Evolutionary conservation across 2,329 filamentous ascomycete species (phyloP).

Genomic region (Hypoxylon sp.): DNA sequence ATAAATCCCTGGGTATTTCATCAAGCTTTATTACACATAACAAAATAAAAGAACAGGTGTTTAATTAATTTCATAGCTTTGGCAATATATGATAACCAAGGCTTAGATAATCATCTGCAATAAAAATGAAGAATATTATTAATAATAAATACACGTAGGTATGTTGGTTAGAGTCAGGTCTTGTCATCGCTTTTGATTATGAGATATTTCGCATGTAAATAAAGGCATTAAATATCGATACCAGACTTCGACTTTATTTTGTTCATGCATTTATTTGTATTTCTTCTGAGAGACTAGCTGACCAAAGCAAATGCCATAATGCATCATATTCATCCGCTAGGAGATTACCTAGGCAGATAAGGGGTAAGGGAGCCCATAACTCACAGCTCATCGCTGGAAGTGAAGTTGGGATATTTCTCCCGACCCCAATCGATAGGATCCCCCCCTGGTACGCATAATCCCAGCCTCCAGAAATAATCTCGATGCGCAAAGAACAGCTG

Average conservation of each 20-base stretch:
- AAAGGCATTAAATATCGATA: slow-evolving; percentile 11
- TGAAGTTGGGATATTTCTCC: slow-evolving; percentile 58
- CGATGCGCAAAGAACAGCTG: slow-evolving; percentile 92
- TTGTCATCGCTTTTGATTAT: background rate
- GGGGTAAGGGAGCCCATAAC: slow-evolving; percentile 10
- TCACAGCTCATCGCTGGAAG: slow-evolving; percentile 56
- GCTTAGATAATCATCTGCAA: no score
- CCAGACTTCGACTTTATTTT: background rate
- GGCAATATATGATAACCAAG: no score
- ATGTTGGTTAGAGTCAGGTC: background rate
- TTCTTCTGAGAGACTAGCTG: slow-evolving; percentile 10
- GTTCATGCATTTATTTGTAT: slow-evolving; percentile 15
- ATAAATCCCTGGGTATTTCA: background rate
- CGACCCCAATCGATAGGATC: slow-evolving; percentile 76
- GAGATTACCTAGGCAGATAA: slow-evolving; percentile 6
- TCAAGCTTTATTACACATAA: background rate
- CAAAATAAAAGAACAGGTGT: no score
- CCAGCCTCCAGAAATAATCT: slow-evolving; percentile 96
- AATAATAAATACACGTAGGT: no score
- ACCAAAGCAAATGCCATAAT: slow-evolving; percentile 17
- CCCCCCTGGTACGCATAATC: slow-evolving; percentile 86
- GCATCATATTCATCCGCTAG: slow-evolving; percentile 20
- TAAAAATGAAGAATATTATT: no score
- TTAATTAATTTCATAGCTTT: background rate
- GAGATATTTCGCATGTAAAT: slow-evolving; percentile 5